Conservation (phyloP, 352 stramenopile genomes). For the Pythium graminicola region DNA sequence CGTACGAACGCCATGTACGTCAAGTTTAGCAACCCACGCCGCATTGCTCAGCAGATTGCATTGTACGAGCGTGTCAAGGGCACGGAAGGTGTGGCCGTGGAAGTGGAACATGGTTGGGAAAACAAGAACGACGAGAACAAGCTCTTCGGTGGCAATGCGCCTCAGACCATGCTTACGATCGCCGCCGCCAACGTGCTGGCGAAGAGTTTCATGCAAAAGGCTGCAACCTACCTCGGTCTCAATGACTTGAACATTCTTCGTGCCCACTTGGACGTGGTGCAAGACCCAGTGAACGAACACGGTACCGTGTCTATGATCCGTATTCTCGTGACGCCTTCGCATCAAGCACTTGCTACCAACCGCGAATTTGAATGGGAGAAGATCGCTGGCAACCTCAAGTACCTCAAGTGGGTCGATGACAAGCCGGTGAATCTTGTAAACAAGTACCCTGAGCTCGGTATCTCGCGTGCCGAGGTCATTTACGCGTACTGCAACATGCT, state of each 20-base stretch:
- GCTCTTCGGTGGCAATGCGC: conserved; percentile 37
- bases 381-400: conserved; percentile 85
- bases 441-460: conserved; percentile 86
- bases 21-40: conserved; percentile 70
- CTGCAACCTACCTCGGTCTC: conserved; percentile 84
- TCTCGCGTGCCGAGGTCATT: conserved; percentile 92
- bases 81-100: conserved; percentile 66
- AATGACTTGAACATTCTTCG: conserved; percentile 93
- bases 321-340: conserved; percentile 68
- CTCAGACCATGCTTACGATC: conserved; percentile 83
- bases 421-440: conserved; percentile 69
- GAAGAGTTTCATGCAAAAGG: conserved; percentile 77
- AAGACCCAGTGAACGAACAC: conserved; percentile 71
- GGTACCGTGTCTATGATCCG: conserved; percentile 73
- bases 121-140: conserved; percentile 79
- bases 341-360: conserved; percentile 39
- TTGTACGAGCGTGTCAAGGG: conserved; percentile 60
- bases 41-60: conserved; percentile 61
- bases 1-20: conserved; percentile 80
- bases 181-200: conserved; percentile 76
- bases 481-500: conserved; percentile 94
- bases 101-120: conserved; percentile 82
- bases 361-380: conserved; percentile 74
- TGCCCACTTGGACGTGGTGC: conserved; percentile 93
- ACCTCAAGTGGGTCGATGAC: conserved; percentile 82